Evolutionary conservation across 192 early-diverging fungal genomes (phyloP).

Genomic region (Entomortierella lignicola): DNA sequence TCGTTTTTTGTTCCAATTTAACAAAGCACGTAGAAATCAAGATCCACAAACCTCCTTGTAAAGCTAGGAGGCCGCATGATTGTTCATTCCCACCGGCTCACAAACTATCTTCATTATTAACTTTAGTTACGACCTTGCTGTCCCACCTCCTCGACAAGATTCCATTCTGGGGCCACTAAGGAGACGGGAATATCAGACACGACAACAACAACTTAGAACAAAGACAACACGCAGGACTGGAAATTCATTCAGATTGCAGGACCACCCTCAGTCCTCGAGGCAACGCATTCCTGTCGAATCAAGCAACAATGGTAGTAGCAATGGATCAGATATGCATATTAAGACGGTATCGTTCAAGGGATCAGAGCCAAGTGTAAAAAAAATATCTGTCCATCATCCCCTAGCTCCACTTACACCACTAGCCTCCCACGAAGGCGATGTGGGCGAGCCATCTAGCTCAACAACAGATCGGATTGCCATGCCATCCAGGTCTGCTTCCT

Average conservation of each 20-base stretch:
- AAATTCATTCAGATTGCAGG: constrained; percentile 7
- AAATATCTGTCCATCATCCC: too few relatives aligned
- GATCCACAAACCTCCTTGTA: too few relatives aligned
- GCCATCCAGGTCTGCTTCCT: not conserved
- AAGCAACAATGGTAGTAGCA: not conserved
- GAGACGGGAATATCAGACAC: constrained; percentile 42
- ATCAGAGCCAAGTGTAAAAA: too few relatives aligned
- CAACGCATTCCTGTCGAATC: not conserved
- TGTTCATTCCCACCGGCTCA: too few relatives aligned
- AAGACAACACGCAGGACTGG: constrained; percentile 29
- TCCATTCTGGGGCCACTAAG: constrained; percentile 25
- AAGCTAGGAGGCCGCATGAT: too few relatives aligned
- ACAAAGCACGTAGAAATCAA: too few relatives aligned
- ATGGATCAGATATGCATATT: not conserved
- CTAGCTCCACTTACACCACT: not conserved
- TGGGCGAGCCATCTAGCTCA: not conserved
- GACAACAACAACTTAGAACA: constrained; percentile 37
- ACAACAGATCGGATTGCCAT: not conserved
- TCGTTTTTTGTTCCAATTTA: too few relatives aligned
- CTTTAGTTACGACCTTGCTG: constrained; percentile 14
- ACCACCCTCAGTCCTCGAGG: not conserved
- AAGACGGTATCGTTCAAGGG: not conserved
- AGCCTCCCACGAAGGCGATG: not conserved
- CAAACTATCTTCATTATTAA: not conserved
- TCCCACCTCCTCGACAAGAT: not conserved